Evolutionary conservation across 768 basidiomycete genomes (phyloP), one percentile per base, ranked within the genome.

Genomic region (Xerocomellus amylosporus): DNA sequence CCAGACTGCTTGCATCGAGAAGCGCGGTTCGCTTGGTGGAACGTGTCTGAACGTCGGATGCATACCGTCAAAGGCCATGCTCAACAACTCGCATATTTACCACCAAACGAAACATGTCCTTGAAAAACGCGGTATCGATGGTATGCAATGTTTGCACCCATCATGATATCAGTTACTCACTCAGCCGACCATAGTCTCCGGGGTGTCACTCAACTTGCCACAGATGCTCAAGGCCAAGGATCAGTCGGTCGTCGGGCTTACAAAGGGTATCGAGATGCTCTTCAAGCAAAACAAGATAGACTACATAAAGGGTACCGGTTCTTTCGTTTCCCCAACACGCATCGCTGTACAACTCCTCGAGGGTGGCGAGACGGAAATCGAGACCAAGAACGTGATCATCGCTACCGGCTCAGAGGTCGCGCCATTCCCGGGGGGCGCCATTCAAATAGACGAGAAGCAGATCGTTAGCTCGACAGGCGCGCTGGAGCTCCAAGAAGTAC

Each of bases 11-110:
- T 98, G 97, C 71, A 86, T 98, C 53, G 96, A 98, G 76, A 98
- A 96, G 71, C 91, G 95, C 53, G 96, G 94, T 22, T 71, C 93
- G 22, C 86, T 98, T 24, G 96, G 97, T 49, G 97, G 97, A 63
- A 99, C 96, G 54, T 99, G 97, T 81, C 76, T 98, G 59, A 99
- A 98, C 69, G 93, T 98, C 63, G 97, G 97, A 56, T 99, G 97
- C 71, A 98, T 98, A 65, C 96, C 97, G 0, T 98, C 96, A 45
- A 98, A 98, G 77, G 93, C 96, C 50, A 97, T 99, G 96, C 81
- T 98, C 58, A 98, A 99, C 82, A 98, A 98, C 78, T 98, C 96
- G 37, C 94, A 97, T 77, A 78, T 96, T 55, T 98, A 91, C 78
- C 95, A 97, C 76, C 92, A 96, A 78, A 88, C 91, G 2, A 77